Conservation (phyloP, 805 yeast species). For the Kurtzmaniella fragi region DNA sequence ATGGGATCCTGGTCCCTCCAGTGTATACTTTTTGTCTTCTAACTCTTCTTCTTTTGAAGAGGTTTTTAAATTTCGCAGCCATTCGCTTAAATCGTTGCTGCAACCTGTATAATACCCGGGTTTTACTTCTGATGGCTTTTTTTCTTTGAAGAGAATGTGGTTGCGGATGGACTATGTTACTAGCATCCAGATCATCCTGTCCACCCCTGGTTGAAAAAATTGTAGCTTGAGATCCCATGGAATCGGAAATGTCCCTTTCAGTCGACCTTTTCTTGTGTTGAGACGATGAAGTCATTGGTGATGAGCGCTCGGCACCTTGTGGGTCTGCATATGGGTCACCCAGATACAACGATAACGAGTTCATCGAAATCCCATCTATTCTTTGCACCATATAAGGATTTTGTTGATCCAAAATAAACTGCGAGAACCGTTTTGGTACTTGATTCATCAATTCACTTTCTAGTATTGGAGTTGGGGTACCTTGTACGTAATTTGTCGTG, state of each 20-base stretch:
- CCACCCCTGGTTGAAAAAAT: constrained; percentile 37
- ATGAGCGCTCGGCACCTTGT: neutral
- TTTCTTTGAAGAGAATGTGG: constrained; percentile 14
- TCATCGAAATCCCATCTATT: constrained; percentile 16
- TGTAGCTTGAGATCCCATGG: constrained; percentile 41
- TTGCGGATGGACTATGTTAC: constrained; percentile 3
- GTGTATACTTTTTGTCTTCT: constrained; percentile 1
- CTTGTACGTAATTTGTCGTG: too few relatives aligned
- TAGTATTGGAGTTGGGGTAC: neutral
- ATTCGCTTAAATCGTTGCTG: constrained; percentile 20
- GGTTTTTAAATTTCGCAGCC: constrained; percentile 15
- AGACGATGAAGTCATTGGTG: neutral
- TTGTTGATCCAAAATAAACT: constrained; percentile 33
- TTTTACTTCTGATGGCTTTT: constrained; percentile 29
- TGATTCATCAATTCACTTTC: constrained; percentile 18
- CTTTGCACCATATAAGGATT: constrained; percentile 14
- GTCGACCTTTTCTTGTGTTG: neutral
- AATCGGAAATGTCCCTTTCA: constrained; percentile 25
- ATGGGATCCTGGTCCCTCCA: too few relatives aligned
- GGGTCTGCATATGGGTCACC: constrained; percentile 7
- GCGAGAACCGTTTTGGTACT: constrained; percentile 37
- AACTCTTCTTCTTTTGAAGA: constrained; percentile 15
- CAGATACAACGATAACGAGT: constrained; percentile 3
- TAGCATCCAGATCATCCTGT: constrained; percentile 4
- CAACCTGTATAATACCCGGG: constrained; percentile 29